Evolutionary conservation across 1,139 yeast species (phyloP), one percentile per base, ranked within the genome.

Genomic region (Zygosaccharomyces sapae): DNA sequence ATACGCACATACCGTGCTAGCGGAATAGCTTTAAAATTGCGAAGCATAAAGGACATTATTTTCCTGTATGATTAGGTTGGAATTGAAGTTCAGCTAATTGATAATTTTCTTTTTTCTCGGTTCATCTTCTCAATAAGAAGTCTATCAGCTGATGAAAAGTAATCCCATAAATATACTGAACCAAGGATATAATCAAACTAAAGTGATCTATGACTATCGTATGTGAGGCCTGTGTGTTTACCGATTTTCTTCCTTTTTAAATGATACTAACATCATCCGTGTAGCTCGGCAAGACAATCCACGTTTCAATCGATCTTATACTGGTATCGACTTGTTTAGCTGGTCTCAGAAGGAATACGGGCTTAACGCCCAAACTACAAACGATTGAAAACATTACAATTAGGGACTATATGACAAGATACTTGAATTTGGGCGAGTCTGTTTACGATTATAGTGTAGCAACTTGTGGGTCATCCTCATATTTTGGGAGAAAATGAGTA

Each of bases 311-410:
- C 36, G 97, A 92, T 64, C 74, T 89, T 40, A 80, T 83, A 1
- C 74, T 92, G 38, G 74, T 88, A 4, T 85, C 96, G 1, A 84
- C 96, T 0, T 78, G 89, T 46, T 72, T 92, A 46, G 96, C 97
- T 0, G 97, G 97, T 2, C 81, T 92, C 44, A 87, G 84, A 68
- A 79, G 96, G 65, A 82, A 83, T 57, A 84, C 97, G 3, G 97
- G 97, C 0, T 72, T 90, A 38, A 77, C 88, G 1, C 73, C 75
- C 33, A 74, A 74, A 53, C 47, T 70, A 7, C 69, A 70, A 9
- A 40, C 61, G 1, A 53, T 73, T 3, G 68, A 68, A 12, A 71
- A 73, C 47, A 65, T 78, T 44, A 84, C 82, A 34, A 70, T 83
- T 8, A 76, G 76, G 59, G 73, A 76, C 37, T 83, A 84, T 59